A percentile compares a stretch with the other conserved stretches of the same genome.
phyloP scores from a whole-genome alignment of 2,329 filamentous ascomycete genomes.

The Hypoxylon sp. region DNA sequence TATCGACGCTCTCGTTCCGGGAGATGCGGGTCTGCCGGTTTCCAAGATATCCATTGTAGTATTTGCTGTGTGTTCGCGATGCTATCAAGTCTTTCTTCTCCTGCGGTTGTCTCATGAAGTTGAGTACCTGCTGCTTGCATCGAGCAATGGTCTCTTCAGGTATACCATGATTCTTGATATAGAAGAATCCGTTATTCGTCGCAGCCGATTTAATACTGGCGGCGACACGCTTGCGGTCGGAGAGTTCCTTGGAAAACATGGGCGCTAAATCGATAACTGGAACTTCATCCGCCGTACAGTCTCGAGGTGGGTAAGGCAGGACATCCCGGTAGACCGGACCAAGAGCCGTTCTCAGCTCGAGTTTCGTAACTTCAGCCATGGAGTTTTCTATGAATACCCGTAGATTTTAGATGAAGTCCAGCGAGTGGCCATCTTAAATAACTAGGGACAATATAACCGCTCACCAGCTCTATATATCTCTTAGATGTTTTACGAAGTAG shows the following conservation, averaged over 20 bases:
- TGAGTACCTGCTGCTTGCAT: conserved; percentile 53
- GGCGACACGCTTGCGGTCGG: conserved; percentile 59
- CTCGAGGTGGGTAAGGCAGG: conserved; percentile 50
- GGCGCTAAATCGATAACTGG: conserved; percentile 67
- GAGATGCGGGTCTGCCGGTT: conserved; percentile 63
- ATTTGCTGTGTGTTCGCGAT: conserved; percentile 56
- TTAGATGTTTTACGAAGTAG: conserved; percentile 7
- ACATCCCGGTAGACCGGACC: conserved; percentile 55
- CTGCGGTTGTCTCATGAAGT: conserved; percentile 65
- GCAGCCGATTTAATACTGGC: conserved; percentile 61
- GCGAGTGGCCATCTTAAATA: not conserved
- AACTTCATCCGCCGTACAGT: conserved; percentile 60
- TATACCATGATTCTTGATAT: conserved; percentile 67
- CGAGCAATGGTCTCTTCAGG: conserved; percentile 54
- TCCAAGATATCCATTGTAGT: conserved; percentile 65
- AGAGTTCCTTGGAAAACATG: conserved; percentile 56
- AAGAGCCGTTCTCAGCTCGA: conserved; percentile 54
- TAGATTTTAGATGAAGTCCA: not conserved
- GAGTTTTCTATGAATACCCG: not conserved
- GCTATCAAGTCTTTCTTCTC: conserved; percentile 60
- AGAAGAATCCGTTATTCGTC: conserved; percentile 69
- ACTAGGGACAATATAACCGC: not conserved
- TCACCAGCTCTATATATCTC: conserved; percentile 20
- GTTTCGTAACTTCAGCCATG: conserved; percentile 51
- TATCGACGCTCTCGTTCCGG: conserved; percentile 64